These are phyloP conservation scores for Linum lewisii DNA, from an alignment of 345 rosid genomes.

Conservation along the genomic window DNA sequence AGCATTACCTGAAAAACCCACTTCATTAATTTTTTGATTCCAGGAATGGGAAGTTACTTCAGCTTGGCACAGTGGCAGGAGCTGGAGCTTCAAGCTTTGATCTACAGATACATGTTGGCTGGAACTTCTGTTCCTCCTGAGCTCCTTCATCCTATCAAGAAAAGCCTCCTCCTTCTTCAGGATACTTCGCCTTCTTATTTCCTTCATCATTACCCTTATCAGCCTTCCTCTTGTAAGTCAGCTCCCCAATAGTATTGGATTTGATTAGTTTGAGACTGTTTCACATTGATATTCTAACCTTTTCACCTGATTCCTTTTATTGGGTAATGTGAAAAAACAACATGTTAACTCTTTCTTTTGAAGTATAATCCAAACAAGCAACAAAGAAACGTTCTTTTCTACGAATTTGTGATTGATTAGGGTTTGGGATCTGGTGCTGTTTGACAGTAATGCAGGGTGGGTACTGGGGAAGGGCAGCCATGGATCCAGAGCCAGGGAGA, in stretches of 20 bases:
- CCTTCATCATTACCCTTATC: conserved; percentile 48
- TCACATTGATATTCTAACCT: background rate
- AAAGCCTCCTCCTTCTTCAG: conserved; percentile 49
- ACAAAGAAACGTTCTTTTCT: background rate
- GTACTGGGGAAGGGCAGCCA: conserved; percentile 73
- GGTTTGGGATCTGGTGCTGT: background rate
- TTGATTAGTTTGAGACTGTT: background rate
- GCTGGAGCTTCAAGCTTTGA: conserved; percentile 89
- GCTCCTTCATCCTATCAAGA: conserved; percentile 81
- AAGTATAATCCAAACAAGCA: background rate
- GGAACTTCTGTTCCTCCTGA: conserved; percentile 84
- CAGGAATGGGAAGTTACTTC: conserved; percentile 72
- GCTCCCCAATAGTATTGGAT: too few relatives aligned
- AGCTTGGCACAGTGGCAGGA: conserved; percentile 91
- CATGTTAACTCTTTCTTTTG: too few relatives aligned
- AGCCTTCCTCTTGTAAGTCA: conserved; percentile 78
- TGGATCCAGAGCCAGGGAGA: conserved; percentile 98
- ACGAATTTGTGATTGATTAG: background rate
- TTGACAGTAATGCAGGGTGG: conserved; percentile 45
- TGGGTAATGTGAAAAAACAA: too few relatives aligned
- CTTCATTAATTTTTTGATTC: background rate
- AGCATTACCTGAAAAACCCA: background rate
- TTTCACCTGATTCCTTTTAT: background rate
- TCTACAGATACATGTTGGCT: conserved; percentile 83
- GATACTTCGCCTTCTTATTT: conserved; percentile 50